Evolutionary conservation across 1,139 yeast genomes (phyloP).

Genomic region (Protomyces arabidopsidicola): DNA sequence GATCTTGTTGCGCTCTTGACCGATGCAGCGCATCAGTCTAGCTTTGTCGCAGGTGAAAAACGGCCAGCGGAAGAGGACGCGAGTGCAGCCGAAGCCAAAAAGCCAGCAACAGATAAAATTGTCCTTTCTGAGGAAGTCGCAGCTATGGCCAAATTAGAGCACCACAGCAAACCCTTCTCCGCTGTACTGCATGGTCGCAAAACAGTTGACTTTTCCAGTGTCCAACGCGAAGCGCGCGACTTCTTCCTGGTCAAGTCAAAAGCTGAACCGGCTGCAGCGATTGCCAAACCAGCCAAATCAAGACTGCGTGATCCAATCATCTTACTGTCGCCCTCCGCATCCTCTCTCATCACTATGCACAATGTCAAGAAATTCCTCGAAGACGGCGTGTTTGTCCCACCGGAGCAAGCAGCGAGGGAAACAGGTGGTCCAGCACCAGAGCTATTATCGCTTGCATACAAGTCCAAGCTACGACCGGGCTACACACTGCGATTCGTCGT

Average conservation of each 20-base stretch:
- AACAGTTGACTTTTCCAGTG: slow-evolving; percentile 34
- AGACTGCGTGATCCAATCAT: slow-evolving; percentile 73
- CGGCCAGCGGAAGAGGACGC: slow-evolving; percentile 5
- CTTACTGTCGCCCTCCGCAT: slow-evolving; percentile 88
- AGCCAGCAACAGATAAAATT: slow-evolving; percentile 9
- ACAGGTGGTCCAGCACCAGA: slow-evolving; percentile 32
- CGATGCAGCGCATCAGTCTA: slow-evolving; percentile 4
- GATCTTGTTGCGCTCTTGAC: slow-evolving; percentile 44
- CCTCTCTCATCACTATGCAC: slow-evolving; percentile 73
- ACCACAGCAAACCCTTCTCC: slow-evolving; percentile 67
- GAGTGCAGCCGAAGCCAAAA: slow-evolving; percentile 30
- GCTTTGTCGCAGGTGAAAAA: not conserved
- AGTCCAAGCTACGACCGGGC: slow-evolving; percentile 51
- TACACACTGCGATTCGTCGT: slow-evolving; percentile 62
- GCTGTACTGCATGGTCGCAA: slow-evolving; percentile 75
- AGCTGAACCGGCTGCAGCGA: slow-evolving; percentile 12
- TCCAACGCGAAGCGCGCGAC: slow-evolving; percentile 35
- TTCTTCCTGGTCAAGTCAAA: slow-evolving; percentile 29
- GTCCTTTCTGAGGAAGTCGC: slow-evolving; percentile 29
- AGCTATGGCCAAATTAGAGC: slow-evolving; percentile 39
- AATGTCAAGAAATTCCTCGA: slow-evolving; percentile 81
- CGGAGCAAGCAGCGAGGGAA: slow-evolving; percentile 41
- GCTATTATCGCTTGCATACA: slow-evolving; percentile 46
- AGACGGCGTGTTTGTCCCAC: slow-evolving; percentile 64
- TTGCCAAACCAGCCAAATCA: slow-evolving; percentile 17